Evolutionary conservation across 352 stramenopile genomes (phyloP).

Genomic region (Saprolegnia diclina): DNA sequence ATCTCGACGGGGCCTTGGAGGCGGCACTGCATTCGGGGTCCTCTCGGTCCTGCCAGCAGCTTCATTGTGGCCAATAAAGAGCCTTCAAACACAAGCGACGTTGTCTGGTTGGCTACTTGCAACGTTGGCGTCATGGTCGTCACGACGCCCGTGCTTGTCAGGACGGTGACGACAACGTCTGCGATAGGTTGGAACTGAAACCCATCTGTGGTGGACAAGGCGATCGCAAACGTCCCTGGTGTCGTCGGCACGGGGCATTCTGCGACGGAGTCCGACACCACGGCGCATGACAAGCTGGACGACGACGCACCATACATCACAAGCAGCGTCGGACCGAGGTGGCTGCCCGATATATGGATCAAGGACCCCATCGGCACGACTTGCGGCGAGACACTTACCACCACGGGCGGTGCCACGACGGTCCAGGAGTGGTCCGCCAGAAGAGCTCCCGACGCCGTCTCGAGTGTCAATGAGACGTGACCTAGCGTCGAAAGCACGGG

Average conservation of each 20-base stretch:
- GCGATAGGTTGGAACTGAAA: conserved; percentile 1
- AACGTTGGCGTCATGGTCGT: background rate
- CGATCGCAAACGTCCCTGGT: background rate
- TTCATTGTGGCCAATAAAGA: background rate
- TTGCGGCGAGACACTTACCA: no score
- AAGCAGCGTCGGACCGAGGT: no score
- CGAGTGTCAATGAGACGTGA: background rate
- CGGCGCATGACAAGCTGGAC: background rate
- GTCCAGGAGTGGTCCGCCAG: background rate
- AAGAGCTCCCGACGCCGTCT: background rate
- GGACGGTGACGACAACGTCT: background rate
- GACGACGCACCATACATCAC: no score
- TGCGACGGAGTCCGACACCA: background rate
- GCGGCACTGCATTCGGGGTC: background rate
- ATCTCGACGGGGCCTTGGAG: background rate
- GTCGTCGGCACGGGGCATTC: background rate
- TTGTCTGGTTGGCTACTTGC: background rate
- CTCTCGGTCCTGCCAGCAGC: background rate
- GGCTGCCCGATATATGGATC: no score
- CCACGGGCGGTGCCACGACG: background rate
- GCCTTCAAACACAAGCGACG: background rate
- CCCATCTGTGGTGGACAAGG: conserved; percentile 4
- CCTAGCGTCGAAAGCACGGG: background rate
- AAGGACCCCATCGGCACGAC: no score
- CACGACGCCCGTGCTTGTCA: background rate